Base-by-base conservation (phyloP, 2,329 filamentous ascomycete genomes). In the Fusarium sp. region DNA sequence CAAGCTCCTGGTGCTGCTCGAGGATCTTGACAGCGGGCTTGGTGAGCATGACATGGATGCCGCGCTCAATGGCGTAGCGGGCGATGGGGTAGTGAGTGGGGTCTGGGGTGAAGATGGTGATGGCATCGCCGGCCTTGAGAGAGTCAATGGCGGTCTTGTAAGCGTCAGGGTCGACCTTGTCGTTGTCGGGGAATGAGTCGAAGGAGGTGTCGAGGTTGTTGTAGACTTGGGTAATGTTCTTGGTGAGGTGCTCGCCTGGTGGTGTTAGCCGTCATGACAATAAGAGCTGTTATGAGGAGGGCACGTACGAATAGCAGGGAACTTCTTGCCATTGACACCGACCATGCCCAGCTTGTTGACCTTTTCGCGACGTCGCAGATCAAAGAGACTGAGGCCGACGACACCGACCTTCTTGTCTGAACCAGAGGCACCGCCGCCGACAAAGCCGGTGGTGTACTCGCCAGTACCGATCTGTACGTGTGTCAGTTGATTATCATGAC, bases 401-500 rank as follows among this genome's bases (percentile, higher is more conserved):
- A 98, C 95, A 62, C 95, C 95, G 52, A 98, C 92, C 82, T 98
- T 98, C 85, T 98, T 98, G 86, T 98, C 95, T 52, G 94, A 97
- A 11, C 89, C 91, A 5, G 94, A 97, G 54, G 91, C 92, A 64
- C 91, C 92, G 65, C 90, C 91, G 62, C 93, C 94, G 61, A 97
- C 94, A 75, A 96, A 98, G 62, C 95, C 95, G 44, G 95, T 98
- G 75, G 95, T 98, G 87, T 98, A 98, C 87, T 98, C 95, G 77
- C 95, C 95, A 11, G 95, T 97, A 71, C 95, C 95, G 63, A 97
- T 89, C 92, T 91, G 65, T 23, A 31, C 31, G 56, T 53, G 55
- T 70, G 56, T n/a, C n/a, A 71, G 61, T 23, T 13, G 13, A 28
- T 27, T 34, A 16, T 6, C 15, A 39, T 11, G 10, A 31, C 13